These are phyloP conservation scores for Penstemon newberryi DNA, from an alignment of 257 asterid genomes.

Conservation along the genomic window DNA sequence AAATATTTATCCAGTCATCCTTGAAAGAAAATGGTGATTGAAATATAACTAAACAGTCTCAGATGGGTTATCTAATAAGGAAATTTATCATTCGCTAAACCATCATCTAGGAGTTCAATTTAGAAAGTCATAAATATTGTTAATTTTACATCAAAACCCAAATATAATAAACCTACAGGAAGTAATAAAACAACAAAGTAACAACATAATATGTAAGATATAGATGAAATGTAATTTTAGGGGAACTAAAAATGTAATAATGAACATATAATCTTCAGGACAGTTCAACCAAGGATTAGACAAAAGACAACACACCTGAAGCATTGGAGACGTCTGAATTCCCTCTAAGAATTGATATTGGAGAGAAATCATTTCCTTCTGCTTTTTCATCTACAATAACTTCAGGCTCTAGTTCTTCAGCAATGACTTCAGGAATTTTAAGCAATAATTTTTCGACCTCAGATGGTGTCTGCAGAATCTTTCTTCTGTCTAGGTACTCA, in stretches of 20 bases:
- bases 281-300: conserved; percentile 16
- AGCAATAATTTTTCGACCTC: conserved; percentile 66
- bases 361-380: conserved; percentile 46
- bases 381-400: conserved; percentile 33
- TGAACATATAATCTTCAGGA: conserved; percentile 11
- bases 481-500: conserved; percentile 61
- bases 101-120: too few relatives aligned
- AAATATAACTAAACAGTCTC: too few relatives aligned
- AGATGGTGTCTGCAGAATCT: conserved; percentile 62
- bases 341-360: conserved; percentile 41
- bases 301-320: conserved; percentile 49
- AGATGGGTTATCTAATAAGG: too few relatives aligned
- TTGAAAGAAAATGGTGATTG: too few relatives aligned
- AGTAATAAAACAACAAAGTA: conserved; percentile 6
- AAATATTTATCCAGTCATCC: too few relatives aligned
- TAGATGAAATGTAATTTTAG: not conserved
- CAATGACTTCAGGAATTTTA: conserved; percentile 64
- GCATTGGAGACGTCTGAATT: conserved; percentile 51
- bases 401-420: conserved; percentile 67
- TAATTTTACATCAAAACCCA: too few relatives aligned
- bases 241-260: conserved; percentile 15
- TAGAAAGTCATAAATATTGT: too few relatives aligned
- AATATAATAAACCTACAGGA: not conserved
- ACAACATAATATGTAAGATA: not conserved
- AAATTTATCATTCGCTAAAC: too few relatives aligned